Evolutionary conservation across 2,329 filamentous ascomycete genomes (phyloP), one percentile per base, ranked within the genome.

Genomic region (Apiospora rasikravindrae): DNA sequence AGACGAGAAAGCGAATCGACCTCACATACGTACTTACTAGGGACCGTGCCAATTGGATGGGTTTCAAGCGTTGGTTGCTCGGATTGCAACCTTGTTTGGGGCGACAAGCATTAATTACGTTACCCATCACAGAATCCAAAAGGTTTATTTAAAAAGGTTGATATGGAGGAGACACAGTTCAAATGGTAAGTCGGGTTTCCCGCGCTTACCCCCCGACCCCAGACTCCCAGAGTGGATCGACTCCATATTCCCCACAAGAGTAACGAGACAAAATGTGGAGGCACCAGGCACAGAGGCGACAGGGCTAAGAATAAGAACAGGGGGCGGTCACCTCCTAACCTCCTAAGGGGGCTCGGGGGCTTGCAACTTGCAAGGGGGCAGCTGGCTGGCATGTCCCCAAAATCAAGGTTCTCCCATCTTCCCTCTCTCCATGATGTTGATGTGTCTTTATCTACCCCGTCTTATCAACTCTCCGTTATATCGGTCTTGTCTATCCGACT

Each of bases 231-330:
- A 40, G 57, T 64, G 57, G 57, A 24, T 22, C 57, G 33, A 24
- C 57, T 40, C 57, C 57, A 64, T 40, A 4, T 40, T 64, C 33
- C 57, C 57, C 57, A 64, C 57, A 64, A 40, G n/a, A 64, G 57
- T 40, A 64, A 64, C 57, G 57, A 64, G 57, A 64, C 57, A 64
- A 61, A 37, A 64, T 64, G 57, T 64, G 57, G 57, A 40, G 57
- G 57, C 57, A n/a, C 33, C 57, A 64, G 53, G 53, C 53, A 61
- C 53, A 49, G 22, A 24, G 22, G 24, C n/a, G n/a, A 10, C 47
- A 49, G 47, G 47, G 47, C 22, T n/a, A 61, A 22, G 29, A 22
- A 14, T 14, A 61, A 37, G 53, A 37, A 61, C 51, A 53, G 24
- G 53, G 53, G 53, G 26, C 26, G 10, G 57, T 40, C 22, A 64